Base-by-base conservation (phyloP, 1,284 basidiomycete genomes). In the Serendipita sp. region DNA sequence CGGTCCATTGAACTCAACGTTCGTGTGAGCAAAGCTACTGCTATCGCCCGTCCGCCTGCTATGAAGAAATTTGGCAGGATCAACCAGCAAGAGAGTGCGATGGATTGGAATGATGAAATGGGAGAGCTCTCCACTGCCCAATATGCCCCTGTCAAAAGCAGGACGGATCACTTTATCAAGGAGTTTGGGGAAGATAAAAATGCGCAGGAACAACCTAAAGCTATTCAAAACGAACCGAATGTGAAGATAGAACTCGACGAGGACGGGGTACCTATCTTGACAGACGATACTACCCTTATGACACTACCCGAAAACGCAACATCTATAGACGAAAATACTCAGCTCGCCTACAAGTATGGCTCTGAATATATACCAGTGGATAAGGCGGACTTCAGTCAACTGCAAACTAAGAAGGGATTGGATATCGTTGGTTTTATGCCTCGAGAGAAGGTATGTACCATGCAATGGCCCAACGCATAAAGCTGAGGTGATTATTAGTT, bases 341-440 rank as follows among this genome's bases (percentile, higher is more conserved):
- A 88, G 22, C 80, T 82, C 66, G 95, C 93, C 0, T 97, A 89
- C 79, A 90, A 92, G 72, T 96, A 97, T 68, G 95, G 95, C 3
- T 85, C 88, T 2, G 90, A 87, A 2, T 92, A 93, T 72, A 86
- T 86, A 1, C 91, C 92, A 1, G 85, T 87, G 72, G 86, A 89
- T 2, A 88, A 91, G 44, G 77, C 77, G 49, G 88, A 86, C 61
- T 94, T 93, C 67, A 80, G 81, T 45, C 79, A 78, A 62, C 74
- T 93, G 34, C 75, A 78, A 2, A 90, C 91, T 1, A 80, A 76
- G 69, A 87, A 86, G 69, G 92, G 93, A 0, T 86, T 97, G 43
- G 91, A 96, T 64, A 83, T 98, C 49, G 82, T 89, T 66, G 88
- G 87, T 0, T 95, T 97, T 75, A 87, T 94, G 72, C 79, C 78